A percentile compares a stretch with the other conserved stretches of the same genome.
Conservation (phyloP, 495 filamentous ascomycete genomes). For the Talaromyces proteolyticus region DNA sequence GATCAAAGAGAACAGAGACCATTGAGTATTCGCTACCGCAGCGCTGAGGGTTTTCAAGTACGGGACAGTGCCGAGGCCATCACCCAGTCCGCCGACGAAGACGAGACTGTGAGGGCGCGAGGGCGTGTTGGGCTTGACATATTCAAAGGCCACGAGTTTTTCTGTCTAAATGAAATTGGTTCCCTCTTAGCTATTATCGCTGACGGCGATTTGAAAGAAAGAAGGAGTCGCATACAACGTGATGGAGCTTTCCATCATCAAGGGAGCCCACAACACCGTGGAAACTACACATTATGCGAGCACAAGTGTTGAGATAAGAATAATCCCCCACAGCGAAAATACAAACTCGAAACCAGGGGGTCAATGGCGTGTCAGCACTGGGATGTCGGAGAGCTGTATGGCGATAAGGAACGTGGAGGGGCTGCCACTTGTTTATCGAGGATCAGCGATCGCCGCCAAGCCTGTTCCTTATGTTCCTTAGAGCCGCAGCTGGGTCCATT, state of each 20-base stretch:
- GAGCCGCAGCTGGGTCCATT: too few relatives aligned
- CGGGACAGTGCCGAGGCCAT: conserved; percentile 65
- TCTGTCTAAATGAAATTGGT: conserved; percentile 28
- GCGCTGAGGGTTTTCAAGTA: conserved; percentile 51
- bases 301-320: neutral
- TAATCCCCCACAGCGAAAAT: neutral
- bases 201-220: neutral
- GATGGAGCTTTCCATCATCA: conserved; percentile 4
- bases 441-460: too few relatives aligned
- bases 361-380: too few relatives aligned
- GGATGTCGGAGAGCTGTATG: too few relatives aligned
- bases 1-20: conserved; percentile 56
- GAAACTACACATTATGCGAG: conserved; percentile 1
- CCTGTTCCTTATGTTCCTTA: too few relatives aligned
- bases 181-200: neutral
- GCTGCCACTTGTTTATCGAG: too few relatives aligned
- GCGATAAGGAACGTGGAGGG: too few relatives aligned
- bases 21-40: conserved; percentile 52
- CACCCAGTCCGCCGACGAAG: conserved; percentile 79
- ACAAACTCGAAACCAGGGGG: too few relatives aligned
- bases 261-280: conserved; percentile 5
- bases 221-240: conserved; percentile 2
- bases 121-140: conserved; percentile 23
- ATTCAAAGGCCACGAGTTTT: conserved; percentile 56
- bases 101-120: conserved; percentile 61